Base-by-base conservation (phyloP, 2,329 filamentous ascomycete species). In the Torrubiella hemipterigena region DNA sequence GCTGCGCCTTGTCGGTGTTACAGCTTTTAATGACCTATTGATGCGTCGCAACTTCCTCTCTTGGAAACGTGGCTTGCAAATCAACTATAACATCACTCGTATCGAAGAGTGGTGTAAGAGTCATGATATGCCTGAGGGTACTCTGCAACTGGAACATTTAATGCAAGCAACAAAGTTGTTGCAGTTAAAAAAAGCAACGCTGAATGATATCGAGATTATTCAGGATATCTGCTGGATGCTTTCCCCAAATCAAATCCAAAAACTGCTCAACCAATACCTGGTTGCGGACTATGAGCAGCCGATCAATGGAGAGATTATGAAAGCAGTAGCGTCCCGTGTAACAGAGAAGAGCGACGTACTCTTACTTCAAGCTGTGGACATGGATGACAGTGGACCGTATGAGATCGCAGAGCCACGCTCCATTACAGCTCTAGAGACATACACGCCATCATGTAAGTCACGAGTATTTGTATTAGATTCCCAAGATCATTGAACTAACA, bases 171-270 rank as follows among this genome's bases (percentile, higher is more conserved):
- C 10, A 21, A 19, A 17, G 12, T 18, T n/a, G 11, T 28, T 17
- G 4, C 14, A 27, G 12, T 8, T 20, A 4, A 27, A 7, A 14
- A 24, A 7, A 7, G 4, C n/a, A 18, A 10, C 10, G 5, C 15
- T 18, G 14, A 17, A 9, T n/a, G 14, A 29, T 13, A 33, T 30
- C 34, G 91, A 98, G 61, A 98, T 98, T 48, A 98, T 98, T 49
- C 91, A 98, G 64, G 91, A 98, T 55, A 98, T 98, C 48, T 98
- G 91, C 72, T 96, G 89, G 89, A 96, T 96, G 89, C 73, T 98
- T 32, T 95, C 89, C 2, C 91, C 91, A 31, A 96, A 95, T 60
- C 91, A 98, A 58, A 98, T 98, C 41, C 91, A 98, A 59, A 98
- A 98, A 65, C 73, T 98, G 20, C 69, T 98, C 43, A 98, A 98